Conservation (phyloP, 164 flowering plant genomes). For the Stephania japonica region DNA sequence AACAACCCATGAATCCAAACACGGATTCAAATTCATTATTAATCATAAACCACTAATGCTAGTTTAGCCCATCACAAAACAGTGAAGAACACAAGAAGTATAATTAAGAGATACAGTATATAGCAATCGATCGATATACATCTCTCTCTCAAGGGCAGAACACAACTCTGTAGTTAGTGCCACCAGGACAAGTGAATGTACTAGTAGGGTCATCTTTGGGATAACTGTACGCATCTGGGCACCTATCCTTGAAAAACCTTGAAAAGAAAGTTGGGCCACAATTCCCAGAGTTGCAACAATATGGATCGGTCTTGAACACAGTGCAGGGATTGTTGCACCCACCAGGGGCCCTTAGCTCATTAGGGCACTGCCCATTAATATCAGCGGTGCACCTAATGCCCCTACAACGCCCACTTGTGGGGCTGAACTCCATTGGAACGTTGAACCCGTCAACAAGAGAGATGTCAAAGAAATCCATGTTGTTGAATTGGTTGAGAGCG, state of each 20-base stretch:
- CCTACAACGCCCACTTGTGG: conserved; percentile 11
- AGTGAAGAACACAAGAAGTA: no score
- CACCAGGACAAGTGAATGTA: not conserved
- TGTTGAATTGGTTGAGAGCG: conserved; percentile 19
- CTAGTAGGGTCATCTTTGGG: not conserved
- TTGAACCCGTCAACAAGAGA: conserved; percentile 33
- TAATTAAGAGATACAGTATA: no score
- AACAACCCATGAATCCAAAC: not conserved
- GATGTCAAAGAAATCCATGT: conserved; percentile 27
- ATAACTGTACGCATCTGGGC: not conserved
- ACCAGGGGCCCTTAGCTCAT: conserved; percentile 12
- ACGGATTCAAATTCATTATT: not conserved
- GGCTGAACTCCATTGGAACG: conserved; percentile 29
- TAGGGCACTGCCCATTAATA: conserved; percentile 26
- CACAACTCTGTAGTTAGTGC: not conserved
- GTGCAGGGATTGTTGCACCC: conserved; percentile 10
- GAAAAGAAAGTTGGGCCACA: not conserved
- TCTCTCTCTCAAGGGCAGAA: not conserved
- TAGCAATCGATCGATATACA: no score
- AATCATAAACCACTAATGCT: no score
- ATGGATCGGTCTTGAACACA: conserved; percentile 2
- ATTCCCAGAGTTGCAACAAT: not conserved
- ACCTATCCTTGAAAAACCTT: conserved; percentile 4
- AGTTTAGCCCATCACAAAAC: no score
- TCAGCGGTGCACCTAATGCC: conserved; percentile 17